Conservation (phyloP, 1,284 basidiomycete genomes). For the Inonotus obliquus region DNA sequence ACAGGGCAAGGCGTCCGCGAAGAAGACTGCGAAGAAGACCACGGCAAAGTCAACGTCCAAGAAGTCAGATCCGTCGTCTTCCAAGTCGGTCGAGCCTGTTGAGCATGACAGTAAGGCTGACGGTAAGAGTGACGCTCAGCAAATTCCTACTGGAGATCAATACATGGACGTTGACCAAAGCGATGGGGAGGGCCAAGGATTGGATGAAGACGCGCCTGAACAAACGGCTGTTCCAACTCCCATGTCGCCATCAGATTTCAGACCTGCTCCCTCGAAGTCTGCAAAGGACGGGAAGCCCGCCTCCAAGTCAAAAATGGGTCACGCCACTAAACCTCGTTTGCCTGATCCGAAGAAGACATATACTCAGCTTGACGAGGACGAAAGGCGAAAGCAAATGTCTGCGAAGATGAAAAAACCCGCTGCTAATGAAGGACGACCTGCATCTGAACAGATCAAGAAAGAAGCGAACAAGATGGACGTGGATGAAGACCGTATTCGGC, state of each 20-base stretch:
- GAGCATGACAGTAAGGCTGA: background rate
- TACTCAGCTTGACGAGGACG: background rate
- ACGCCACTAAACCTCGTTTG: background rate
- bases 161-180: background rate
- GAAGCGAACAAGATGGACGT: background rate
- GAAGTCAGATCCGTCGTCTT: slow-evolving; percentile 12
- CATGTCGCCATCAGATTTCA: slow-evolving; percentile 5
- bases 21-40: slow-evolving; percentile 5
- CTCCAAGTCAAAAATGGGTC: background rate
- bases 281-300: background rate
- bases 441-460: background rate
- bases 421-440: background rate
- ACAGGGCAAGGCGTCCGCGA: background rate
- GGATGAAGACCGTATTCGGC: background rate
- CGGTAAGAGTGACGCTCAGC: slow-evolving; percentile 13
- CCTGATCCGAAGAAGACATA: background rate
- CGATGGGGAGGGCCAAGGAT: background rate
- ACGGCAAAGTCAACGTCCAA: slow-evolving; percentile 17
- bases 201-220: slow-evolving; percentile 14
- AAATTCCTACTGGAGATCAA: background rate
- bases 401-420: background rate
- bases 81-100: no score
- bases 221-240: background rate
- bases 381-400: background rate
- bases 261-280: background rate